Evolutionary conservation across 2,329 filamentous ascomycete species (phyloP).

Genomic region (Verticillium isaacii): DNA sequence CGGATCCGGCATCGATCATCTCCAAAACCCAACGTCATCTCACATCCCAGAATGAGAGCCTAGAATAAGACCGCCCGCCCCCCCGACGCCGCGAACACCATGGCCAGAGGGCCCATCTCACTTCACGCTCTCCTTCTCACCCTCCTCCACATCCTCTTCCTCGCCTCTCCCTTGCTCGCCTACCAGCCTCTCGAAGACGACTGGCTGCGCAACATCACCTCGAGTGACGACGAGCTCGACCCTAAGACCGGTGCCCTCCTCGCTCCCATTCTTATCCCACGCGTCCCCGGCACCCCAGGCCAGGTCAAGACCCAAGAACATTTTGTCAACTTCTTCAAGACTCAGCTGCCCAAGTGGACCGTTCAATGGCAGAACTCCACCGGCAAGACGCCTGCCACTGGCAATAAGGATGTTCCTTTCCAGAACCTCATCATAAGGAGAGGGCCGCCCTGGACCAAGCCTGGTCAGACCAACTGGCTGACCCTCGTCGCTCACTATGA

Average conservation of each 20-base stretch:
- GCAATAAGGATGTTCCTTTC: conserved; percentile 63
- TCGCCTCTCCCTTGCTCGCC: conserved; percentile 19
- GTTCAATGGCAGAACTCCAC: conserved; percentile 73
- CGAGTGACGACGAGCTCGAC: conserved; percentile 62
- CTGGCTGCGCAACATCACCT: conserved; percentile 58
- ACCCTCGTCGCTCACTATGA: conserved; percentile 85
- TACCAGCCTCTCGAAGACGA: conserved; percentile 55
- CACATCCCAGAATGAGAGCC: neutral
- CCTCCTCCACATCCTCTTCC: conserved; percentile 13
- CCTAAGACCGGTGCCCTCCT: conserved; percentile 62
- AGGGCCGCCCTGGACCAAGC: conserved; percentile 70
- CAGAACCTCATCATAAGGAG: conserved; percentile 71
- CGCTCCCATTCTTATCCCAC: conserved; percentile 69
- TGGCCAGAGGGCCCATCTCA: neutral
- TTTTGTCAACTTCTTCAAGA: conserved; percentile 66
- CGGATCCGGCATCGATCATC: neutral
- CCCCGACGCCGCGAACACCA: neutral
- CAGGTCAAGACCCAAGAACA: conserved; percentile 63
- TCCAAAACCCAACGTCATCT: neutral
- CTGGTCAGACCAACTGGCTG: conserved; percentile 66
- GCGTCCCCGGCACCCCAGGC: conserved; percentile 70
- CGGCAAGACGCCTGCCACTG: conserved; percentile 61
- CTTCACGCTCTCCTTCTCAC: neutral
- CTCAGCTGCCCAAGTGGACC: conserved; percentile 64
- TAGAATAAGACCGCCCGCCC: neutral